Conservation (phyloP, 345 rosid genomes). For the Camelina sativa region DNA sequence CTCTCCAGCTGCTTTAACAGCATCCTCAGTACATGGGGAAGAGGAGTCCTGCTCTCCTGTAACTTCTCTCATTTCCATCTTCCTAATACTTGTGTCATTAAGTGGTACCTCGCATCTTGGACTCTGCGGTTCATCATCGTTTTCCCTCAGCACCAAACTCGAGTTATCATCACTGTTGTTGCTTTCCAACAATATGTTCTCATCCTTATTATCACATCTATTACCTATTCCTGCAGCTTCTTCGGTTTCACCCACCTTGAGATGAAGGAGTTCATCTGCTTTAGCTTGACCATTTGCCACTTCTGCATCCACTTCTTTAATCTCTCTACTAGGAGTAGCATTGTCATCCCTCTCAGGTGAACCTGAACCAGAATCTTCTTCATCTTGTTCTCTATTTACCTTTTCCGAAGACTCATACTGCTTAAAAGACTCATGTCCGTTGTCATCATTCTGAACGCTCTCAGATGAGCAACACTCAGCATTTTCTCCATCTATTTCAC, state of each 20-base stretch:
- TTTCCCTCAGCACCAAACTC: slow-evolving; percentile 24
- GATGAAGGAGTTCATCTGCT: slow-evolving; percentile 17
- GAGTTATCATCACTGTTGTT: slow-evolving; percentile 25
- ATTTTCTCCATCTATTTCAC: slow-evolving; percentile 3
- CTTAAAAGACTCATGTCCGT: slow-evolving; percentile 9
- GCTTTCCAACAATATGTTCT: slow-evolving; percentile 12
- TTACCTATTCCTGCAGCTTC: slow-evolving; percentile 23
- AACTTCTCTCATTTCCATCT: slow-evolving; percentile 61
- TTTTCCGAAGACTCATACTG: slow-evolving; percentile 13
- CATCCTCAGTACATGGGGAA: slow-evolving; percentile 22
- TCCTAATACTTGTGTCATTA: slow-evolving; percentile 44
- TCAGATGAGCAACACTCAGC: background rate
- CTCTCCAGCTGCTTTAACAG: slow-evolving; percentile 41
- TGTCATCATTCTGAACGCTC: background rate
- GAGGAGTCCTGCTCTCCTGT: slow-evolving; percentile 50
- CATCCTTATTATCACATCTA: slow-evolving; percentile 29
- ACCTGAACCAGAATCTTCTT: slow-evolving; percentile 30
- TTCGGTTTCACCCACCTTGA: slow-evolving; percentile 13
- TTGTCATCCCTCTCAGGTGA: slow-evolving; percentile 26
- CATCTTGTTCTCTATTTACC: slow-evolving; percentile 6
- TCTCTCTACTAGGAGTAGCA: slow-evolving; percentile 23
- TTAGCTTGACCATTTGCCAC: slow-evolving; percentile 31
- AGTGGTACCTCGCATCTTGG: slow-evolving; percentile 23
- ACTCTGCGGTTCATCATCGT: slow-evolving; percentile 31
- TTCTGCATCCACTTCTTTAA: slow-evolving; percentile 17